Percentiles rank a stretch among this genome's conserved stretches.
phyloP scores from a whole-genome alignment of 2,329 filamentous ascomycete genomes.

The Claviceps sp. region DNA sequence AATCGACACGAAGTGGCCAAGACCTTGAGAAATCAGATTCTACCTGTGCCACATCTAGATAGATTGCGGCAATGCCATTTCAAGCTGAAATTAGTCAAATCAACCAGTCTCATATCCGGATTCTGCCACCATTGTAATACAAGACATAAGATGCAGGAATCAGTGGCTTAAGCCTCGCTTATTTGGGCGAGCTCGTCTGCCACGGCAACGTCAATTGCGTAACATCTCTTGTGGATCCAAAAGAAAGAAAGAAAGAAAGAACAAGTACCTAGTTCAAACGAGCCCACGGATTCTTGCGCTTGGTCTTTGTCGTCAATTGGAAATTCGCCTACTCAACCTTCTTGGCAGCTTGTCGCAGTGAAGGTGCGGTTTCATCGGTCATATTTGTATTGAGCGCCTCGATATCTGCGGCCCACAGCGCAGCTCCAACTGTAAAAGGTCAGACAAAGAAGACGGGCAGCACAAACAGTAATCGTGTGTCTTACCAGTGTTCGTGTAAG shows the following conservation, averaged over 20 bases:
- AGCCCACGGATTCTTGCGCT: not conserved
- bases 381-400: conserved; percentile 43
- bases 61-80: not conserved
- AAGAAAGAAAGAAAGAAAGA: not conserved
- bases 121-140: not conserved
- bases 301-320: not conserved
- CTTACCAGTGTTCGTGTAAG: conserved; percentile 72
- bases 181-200: not conserved
- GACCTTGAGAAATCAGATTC: not conserved
- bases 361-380: conserved; percentile 36
- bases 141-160: not conserved
- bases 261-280: not conserved
- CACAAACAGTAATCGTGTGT: not conserved
- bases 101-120: not conserved
- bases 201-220: not conserved
- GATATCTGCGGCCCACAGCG: conserved; percentile 85
- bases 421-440: conserved; percentile 55
- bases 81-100: not conserved
- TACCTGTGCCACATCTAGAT: not conserved
- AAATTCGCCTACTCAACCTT: conserved; percentile 21
- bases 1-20: not conserved
- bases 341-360: conserved; percentile 33
- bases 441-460: not conserved
- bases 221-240: not conserved
- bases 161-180: not conserved